Evolutionary conservation across 306 rosid genomes (phyloP), one percentile per base, ranked within the genome.

Genomic region (Inga oerstediana): DNA sequence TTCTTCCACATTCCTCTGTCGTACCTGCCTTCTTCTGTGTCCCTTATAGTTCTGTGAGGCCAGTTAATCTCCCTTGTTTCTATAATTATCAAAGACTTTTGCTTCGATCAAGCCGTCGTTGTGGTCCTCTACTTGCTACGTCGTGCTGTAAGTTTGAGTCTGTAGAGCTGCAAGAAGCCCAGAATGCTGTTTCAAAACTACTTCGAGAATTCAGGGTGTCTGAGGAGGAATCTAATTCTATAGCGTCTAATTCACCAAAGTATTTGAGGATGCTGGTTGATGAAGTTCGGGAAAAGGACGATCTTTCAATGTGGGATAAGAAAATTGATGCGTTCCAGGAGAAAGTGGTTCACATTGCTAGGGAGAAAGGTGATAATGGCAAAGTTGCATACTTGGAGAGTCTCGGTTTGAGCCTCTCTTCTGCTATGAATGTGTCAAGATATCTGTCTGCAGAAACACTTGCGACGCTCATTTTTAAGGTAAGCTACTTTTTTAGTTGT

Each of bases 361-460:
- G 71, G 66, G 82, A 84, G 74, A 96, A 92, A 77, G 96, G 98
- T 46, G 99, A 92, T 75, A 78, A 81, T 15, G 98, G 98, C 0
- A 93, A 96, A 82, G 91, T 93, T 56, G 96, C 94, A 4, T 89
- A 90, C 79, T 74, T 93, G 87, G 99, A 93, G 93, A 89, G 93
- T 81, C 83, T 84, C 4, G 98, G 94, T 27, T 87, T 96, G 85
- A 87, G 87, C 73, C 87, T 92, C 22, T 85, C 96, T 86, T 91
- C 93, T 9, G 97, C 99, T 59, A 92, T 93, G 92, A 88, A 93
- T 79, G 87, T 93, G 54, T 90, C 97, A 3, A 85, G 93, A 59
- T 86, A 96, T 82, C 91, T 91, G 32, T 88, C 94, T 0, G 54
- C 88, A 6, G 87, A 89, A 84, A 82, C 91, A 19, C 91, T 96